Base-by-base conservation (phyloP, 331 rosid species). In the Spiraea crenata region DNA sequence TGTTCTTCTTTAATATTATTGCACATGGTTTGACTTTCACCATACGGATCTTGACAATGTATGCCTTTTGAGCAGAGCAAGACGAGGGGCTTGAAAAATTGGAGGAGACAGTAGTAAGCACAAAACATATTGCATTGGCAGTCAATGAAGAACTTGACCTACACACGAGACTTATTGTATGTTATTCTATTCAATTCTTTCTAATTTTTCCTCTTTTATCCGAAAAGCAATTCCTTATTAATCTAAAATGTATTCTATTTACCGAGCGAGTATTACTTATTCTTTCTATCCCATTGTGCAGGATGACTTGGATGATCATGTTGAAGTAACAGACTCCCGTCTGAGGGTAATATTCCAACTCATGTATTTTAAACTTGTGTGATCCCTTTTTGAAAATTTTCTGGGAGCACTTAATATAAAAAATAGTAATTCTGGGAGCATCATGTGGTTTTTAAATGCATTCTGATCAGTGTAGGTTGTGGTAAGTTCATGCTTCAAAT, bases 71-170 rank as follows among this genome's bases (percentile, higher is more conserved):
- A 80, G 67, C 95, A 93, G 97, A 93, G 79, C 99, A 93, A 93
- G 99, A 91, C 10, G 97, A 89, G 34, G 99, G 96, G 77, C 97
- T 93, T 57, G 97, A 86, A 85, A 91, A 88, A 74, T 83, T 93
- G 84, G 99, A 93, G 86, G 91, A 82, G 74, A 93, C 97, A 57
- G 95, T 93, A 65, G 45, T 78, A 55, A 93, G 99, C 84, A 93
- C 99, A 31, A 93, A 93, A 78, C 99, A 93, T 83, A 93, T 93
- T 82, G 99, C 99, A 17, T 76, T 93, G 86, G 97, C 99, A n/a
- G 99, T 93, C 77, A 91, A 91, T 69, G 99, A 93, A 85, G 97
- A 93, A 77, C 86, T 93, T 69, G 87, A 61, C 71, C 91, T 93
- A 52, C 99, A 93, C 86, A 81, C 97, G 20, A 86, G 96, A 76